Percentiles rank a stretch among this genome's conserved stretches.
Conservation (phyloP, 1,139 yeast species). For the Blastobotrys ciferrii region DNA sequence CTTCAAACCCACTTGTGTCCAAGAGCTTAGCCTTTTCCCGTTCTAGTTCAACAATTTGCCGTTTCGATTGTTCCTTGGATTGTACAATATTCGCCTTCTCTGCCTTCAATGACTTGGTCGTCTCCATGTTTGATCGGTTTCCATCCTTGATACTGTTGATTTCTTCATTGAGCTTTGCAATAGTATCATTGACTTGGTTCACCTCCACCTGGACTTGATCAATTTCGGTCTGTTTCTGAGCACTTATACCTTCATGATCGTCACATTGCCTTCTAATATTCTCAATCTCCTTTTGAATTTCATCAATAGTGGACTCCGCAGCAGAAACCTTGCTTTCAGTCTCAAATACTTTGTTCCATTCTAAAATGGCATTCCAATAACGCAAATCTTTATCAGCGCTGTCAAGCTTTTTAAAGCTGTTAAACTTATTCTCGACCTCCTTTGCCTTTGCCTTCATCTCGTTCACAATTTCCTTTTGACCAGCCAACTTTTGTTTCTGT, state of each 20-base stretch:
- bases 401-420: neutral
- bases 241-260: neutral
- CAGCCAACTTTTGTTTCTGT: slow-evolving; percentile 45
- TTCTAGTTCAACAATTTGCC: slow-evolving; percentile 36
- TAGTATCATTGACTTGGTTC: slow-evolving; percentile 20
- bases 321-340: slow-evolving; percentile 28
- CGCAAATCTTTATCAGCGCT: slow-evolving; percentile 3
- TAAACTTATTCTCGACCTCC: neutral
- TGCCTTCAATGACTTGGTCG: slow-evolving; percentile 19
- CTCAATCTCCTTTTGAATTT: slow-evolving; percentile 3
- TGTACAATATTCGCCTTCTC: slow-evolving; percentile 24
- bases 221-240: slow-evolving; percentile 20
- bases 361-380: slow-evolving; percentile 10
- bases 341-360: slow-evolving; percentile 28
- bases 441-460: slow-evolving; percentile 7
- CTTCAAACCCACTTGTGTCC: slow-evolving; percentile 1
- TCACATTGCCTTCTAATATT: slow-evolving; percentile 1
- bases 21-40: slow-evolving; percentile 5
- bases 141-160: neutral
- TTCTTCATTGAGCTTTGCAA: slow-evolving; percentile 9
- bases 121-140: neutral
- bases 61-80: slow-evolving; percentile 14
- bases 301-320: slow-evolving; percentile 30
- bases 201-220: slow-evolving; percentile 19
- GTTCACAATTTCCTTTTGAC: slow-evolving; percentile 3